Percentiles rank a stretch among this genome's conserved stretches.
Conservation (phyloP, 768 basidiomycete species). For the Agrocybe praecox region DNA sequence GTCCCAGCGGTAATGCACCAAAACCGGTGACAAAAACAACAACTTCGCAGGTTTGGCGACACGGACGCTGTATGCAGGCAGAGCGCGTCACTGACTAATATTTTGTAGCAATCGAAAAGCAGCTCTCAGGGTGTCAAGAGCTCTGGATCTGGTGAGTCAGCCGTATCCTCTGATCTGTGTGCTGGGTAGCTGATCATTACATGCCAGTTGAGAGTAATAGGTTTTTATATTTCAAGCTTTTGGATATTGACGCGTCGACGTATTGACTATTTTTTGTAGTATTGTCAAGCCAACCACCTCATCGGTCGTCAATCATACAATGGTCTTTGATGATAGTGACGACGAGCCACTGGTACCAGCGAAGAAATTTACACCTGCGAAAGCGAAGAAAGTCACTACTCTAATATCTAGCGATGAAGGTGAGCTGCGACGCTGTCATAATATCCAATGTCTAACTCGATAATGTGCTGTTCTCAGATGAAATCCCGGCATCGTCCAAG, state of each 20-base stretch:
- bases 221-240: too few relatives aligned
- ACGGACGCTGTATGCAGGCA: neutral
- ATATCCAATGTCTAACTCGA: neutral
- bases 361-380: slow-evolving; percentile 14
- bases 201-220: too few relatives aligned
- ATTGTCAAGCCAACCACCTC: too few relatives aligned
- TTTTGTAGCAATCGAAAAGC: slow-evolving; percentile 9
- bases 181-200: too few relatives aligned
- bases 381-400: slow-evolving; percentile 8
- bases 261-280: too few relatives aligned
- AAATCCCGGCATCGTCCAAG: slow-evolving; percentile 1
- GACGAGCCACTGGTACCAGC: slow-evolving; percentile 24
- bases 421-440: neutral
- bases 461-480: slow-evolving; percentile 1
- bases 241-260: too few relatives aligned
- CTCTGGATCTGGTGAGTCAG: too few relatives aligned
- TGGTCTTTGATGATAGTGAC: slow-evolving; percentile 28
- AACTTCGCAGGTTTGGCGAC: slow-evolving; percentile 14
- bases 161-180: too few relatives aligned
- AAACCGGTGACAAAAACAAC: slow-evolving; percentile 16
- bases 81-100: neutral
- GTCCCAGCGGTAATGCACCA: slow-evolving; percentile 21
- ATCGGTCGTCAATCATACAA: slow-evolving; percentile 7
- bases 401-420: slow-evolving; percentile 38
- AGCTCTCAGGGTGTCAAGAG: slow-evolving; percentile 13